phyloP scores from a whole-genome alignment of 805 yeast genomes.

The Wickerhamiella dianesei region DNA sequence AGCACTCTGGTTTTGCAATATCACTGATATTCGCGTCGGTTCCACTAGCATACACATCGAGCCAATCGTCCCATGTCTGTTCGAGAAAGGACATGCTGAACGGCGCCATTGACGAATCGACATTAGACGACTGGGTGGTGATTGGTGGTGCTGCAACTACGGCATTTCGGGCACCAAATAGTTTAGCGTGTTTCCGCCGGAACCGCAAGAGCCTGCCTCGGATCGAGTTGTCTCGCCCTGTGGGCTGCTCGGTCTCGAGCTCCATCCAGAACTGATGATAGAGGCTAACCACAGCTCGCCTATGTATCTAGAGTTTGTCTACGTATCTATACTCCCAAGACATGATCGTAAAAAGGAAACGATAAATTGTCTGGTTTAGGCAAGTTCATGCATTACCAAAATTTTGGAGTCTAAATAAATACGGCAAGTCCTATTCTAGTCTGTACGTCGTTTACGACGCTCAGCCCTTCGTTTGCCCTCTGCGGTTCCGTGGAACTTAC shows the following conservation, averaged over 20 bases:
- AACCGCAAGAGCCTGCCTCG: background rate
- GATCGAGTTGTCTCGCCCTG: background rate
- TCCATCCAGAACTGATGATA: too few species aligned
- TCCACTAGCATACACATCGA: conserved; percentile 11
- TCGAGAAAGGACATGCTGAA: conserved; percentile 8
- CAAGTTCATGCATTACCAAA: background rate
- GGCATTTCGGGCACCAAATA: too few species aligned
- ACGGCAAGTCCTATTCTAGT: conserved; percentile 3
- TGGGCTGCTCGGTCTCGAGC: background rate
- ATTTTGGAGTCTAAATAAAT: background rate
- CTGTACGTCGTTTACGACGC: conserved; percentile 18
- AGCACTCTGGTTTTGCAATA: conserved; percentile 43
- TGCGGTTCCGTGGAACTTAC: conserved; percentile 56
- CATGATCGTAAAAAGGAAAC: too few species aligned
- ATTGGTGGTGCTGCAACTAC: too few species aligned
- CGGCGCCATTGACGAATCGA: background rate
- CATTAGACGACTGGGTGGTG: background rate
- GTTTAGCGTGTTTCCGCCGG: background rate
- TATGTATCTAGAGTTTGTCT: too few species aligned
- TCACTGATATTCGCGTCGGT: conserved; percentile 16
- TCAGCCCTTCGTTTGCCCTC: conserved; percentile 27
- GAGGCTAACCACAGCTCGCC: too few species aligned
- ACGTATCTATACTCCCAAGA: too few species aligned
- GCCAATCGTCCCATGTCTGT: conserved; percentile 19
- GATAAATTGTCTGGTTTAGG: too few species aligned